A percentile compares a stretch with the other conserved stretches of the same genome.
phyloP scores from a whole-genome alignment of 176 grass and related monocot genomes.

The Alopecurus myosuroides region DNA sequence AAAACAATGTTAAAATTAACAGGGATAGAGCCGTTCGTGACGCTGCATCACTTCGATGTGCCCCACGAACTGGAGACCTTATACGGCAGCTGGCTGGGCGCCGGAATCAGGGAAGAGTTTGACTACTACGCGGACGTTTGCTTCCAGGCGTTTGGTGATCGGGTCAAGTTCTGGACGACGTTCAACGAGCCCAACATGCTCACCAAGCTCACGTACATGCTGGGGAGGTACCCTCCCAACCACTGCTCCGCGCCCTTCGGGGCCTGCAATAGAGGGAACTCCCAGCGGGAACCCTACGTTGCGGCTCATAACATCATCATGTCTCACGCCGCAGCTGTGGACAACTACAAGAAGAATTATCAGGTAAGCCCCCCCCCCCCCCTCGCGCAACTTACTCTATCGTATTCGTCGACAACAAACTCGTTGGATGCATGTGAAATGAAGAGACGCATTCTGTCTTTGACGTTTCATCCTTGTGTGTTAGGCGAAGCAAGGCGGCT shows the following conservation, averaged over 20 bases:
- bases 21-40: conserved; percentile 81
- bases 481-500: conserved; percentile 52
- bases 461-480: not conserved
- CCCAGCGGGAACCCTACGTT: conserved; percentile 37
- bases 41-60: conserved; percentile 56
- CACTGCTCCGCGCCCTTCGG: conserved; percentile 54
- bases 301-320: conserved; percentile 58
- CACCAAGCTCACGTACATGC: conserved; percentile 23
- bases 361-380: conserved; percentile 38
- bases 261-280: conserved; percentile 42
- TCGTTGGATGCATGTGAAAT: not conserved
- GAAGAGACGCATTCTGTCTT: not conserved
- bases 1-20: not conserved
- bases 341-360: conserved; percentile 45
- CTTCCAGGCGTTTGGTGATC: conserved; percentile 66
- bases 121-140: conserved; percentile 54
- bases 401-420: too few species aligned
- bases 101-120: conserved; percentile 58
- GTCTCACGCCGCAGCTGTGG: conserved; percentile 51
- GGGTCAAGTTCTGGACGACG: conserved; percentile 59
- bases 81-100: conserved; percentile 42
- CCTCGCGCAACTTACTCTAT: not conserved
- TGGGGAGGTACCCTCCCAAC: conserved; percentile 29
- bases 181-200: conserved; percentile 76
- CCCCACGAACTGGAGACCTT: conserved; percentile 51